Percentiles rank a stretch among this genome's conserved stretches.
Conservation (phyloP, 2,329 filamentous ascomycete genomes). For the Aspergillus sojae region DNA sequence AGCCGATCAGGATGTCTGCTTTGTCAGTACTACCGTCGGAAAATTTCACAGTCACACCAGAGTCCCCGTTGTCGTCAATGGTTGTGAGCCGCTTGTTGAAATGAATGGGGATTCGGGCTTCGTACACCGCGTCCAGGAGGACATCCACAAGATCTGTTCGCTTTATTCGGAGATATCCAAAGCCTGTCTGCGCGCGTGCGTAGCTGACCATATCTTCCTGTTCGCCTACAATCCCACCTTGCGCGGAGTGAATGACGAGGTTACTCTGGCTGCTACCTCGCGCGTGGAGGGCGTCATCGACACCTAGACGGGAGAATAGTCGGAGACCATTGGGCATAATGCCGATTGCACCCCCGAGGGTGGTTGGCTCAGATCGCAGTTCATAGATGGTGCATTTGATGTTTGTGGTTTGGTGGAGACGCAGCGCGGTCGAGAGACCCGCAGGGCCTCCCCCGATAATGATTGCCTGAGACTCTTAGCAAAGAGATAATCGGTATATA, state of each 20-base stretch:
- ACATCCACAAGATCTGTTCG: background rate
- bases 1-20: background rate
- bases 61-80: background rate
- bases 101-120: background rate
- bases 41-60: background rate
- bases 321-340: slow-evolving; percentile 35
- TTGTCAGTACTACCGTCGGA: background rate
- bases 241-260: background rate
- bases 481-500: no score
- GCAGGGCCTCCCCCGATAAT: slow-evolving; percentile 27
- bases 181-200: background rate
- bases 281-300: slow-evolving; percentile 12
- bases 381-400: slow-evolving; percentile 30
- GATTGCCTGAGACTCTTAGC: slow-evolving; percentile 13
- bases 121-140: background rate
- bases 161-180: background rate
- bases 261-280: background rate
- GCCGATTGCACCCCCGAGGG: slow-evolving; percentile 33
- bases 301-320: slow-evolving; percentile 28
- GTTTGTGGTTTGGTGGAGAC: slow-evolving; percentile 18
- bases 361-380: slow-evolving; percentile 31
- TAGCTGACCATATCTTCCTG: background rate
- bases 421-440: slow-evolving; percentile 24
- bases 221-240: background rate
- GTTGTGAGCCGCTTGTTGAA: background rate